phyloP scores from a whole-genome alignment of 2,329 filamentous ascomycete genomes.

The Fusarium veterinarium region DNA sequence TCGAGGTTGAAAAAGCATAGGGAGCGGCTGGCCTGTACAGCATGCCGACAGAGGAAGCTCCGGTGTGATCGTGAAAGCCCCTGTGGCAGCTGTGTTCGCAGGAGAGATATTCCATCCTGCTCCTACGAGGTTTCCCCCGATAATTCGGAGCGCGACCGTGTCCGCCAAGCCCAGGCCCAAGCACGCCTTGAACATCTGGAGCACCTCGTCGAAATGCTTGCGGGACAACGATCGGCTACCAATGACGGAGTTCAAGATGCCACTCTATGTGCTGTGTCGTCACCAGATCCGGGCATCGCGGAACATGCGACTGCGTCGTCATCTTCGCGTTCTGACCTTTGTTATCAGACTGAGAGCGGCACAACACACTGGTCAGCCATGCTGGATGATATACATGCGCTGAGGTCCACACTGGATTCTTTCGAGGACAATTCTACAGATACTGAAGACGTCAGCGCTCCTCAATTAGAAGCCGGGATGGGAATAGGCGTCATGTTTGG shows the following conservation, averaged over 20 bases:
- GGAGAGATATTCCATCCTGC: not conserved
- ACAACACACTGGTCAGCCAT: constrained; percentile 1
- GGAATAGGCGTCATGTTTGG: not conserved
- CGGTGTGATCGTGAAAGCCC: not conserved
- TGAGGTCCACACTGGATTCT: not conserved
- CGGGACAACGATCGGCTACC: not conserved
- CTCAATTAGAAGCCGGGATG: not conserved
- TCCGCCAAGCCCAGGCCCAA: not conserved
- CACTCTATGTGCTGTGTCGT: not conserved
- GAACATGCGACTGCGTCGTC: not conserved
- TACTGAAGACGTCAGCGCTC: not conserved
- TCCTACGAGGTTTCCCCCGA: not conserved
- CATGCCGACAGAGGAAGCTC: not conserved
- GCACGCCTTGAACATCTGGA: not conserved
- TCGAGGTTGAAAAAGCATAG: not conserved
- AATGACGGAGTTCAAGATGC: not conserved
- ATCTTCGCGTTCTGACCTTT: not conserved
- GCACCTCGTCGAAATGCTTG: not conserved
- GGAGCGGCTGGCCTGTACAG: not conserved
- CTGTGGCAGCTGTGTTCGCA: not conserved
- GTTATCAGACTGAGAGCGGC: not conserved
- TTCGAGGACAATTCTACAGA: not conserved
- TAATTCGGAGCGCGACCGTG: not conserved
- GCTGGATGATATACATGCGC: not conserved
- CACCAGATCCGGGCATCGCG: too few relatives aligned